Base-by-base conservation (phyloP, 805 yeast genomes). In the Saturnispora gosingensis region DNA sequence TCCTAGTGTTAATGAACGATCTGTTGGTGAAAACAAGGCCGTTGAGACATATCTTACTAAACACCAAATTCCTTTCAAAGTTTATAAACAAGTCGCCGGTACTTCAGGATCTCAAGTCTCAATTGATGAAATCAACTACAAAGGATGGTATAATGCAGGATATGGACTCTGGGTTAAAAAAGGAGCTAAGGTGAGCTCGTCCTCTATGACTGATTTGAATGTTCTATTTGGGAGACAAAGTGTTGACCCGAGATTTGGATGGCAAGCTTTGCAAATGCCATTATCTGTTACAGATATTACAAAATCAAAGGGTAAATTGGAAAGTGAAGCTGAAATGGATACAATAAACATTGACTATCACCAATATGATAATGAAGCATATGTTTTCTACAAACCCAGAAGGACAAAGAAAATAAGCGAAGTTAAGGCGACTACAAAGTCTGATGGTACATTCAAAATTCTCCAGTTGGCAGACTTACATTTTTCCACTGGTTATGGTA, bases 401-500 rank as follows among this genome's bases (percentile, higher is more conserved):
- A 22, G 48, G 45, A 51, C 47, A 46, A 13, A 52, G 53, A 48
- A 53, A 45, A 42, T 48, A 34, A 70, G 72, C 3, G 50, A 52
- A 6, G 65, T 80, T 42, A 27, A 52, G 3, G 43, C 52, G 2
- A 67, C 69, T 47, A 61, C 74, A 15, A 59, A 67, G 10, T 54
- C 67, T 2, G 18, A 74, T 20, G 80, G 80, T 4, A 76, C 72
- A 50, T 87, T 83, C 67, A 91, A 85, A 65, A 83, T 93, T 42
- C 67, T 88, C 10, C 99, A 93, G 66, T 79, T 91, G 5, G 95
- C 97, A 0, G 98, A 93, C 65, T 70, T 91, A 52, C 99, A 93
- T 67, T 83, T 85, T 63, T 77, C 93, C n/a, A 85, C 96, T 0
- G 90, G 89, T 5, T 75, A 71, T 50, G 97, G 97, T 13, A 65